A percentile compares a stretch with the other conserved stretches of the same genome.
Conservation (phyloP, 2,329 filamentous ascomycete genomes). For the Fusarium sp. region DNA sequence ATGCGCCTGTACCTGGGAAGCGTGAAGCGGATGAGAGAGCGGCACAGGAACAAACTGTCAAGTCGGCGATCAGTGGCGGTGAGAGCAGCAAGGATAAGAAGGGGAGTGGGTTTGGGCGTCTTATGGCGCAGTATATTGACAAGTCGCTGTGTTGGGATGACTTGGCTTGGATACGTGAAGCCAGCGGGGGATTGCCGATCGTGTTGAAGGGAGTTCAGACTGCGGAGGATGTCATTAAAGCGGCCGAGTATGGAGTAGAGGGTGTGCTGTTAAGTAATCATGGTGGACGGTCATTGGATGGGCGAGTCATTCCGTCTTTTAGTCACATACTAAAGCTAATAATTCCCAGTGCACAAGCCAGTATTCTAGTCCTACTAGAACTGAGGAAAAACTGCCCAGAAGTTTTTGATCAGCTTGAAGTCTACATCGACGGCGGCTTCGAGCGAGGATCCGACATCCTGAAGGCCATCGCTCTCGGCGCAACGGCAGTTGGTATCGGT, state of each 20-base stretch:
- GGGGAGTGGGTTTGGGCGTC: conserved; percentile 62
- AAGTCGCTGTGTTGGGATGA: conserved; percentile 62
- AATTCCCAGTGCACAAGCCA: conserved; percentile 49
- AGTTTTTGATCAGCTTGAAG: conserved; percentile 59
- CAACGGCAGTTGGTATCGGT: conserved; percentile 64
- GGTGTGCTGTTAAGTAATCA: conserved; percentile 69
- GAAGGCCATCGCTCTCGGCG: conserved; percentile 63
- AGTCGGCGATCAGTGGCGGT: conserved; percentile 53
- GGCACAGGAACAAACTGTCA: conserved; percentile 55
- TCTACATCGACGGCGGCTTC: conserved; percentile 65
- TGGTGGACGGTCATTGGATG: conserved; percentile 67
- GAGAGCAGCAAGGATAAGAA: conserved; percentile 60
- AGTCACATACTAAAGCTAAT: not conserved
- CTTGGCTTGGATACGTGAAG: conserved; percentile 61
- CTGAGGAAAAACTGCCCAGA: conserved; percentile 60
- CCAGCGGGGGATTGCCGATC: conserved; percentile 57
- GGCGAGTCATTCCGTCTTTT: conserved; percentile 31
- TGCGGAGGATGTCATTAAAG: conserved; percentile 63
- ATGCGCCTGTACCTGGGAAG: conserved; percentile 65
- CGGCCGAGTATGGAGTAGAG: conserved; percentile 59
- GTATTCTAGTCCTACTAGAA: conserved; percentile 62
- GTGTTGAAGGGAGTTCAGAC: conserved; percentile 67
- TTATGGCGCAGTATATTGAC: conserved; percentile 64
- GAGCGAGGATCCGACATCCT: conserved; percentile 64
- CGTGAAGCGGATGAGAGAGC: conserved; percentile 67